These are phyloP conservation scores for Zostera marina DNA, from an alignment of 116 monocot species.

Conservation along the genomic window DNA sequence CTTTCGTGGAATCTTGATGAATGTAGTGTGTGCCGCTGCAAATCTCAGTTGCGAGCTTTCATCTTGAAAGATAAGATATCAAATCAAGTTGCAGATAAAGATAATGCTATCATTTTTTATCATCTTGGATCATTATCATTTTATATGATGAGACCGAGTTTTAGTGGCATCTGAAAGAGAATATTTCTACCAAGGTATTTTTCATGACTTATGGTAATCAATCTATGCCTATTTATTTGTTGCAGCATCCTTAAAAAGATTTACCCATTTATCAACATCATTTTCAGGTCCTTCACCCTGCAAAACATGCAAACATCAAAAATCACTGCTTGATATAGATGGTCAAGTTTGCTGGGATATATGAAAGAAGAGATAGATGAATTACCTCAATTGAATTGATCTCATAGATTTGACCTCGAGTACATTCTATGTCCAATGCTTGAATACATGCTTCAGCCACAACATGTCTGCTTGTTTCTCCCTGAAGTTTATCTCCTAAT, in stretches of 20 bases:
- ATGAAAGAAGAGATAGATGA: too few species aligned
- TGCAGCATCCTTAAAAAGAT: slow-evolving; percentile 51
- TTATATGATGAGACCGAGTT: too few species aligned
- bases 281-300: slow-evolving; percentile 87
- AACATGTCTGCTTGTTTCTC: slow-evolving; percentile 87
- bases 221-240: too few species aligned
- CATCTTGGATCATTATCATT: too few species aligned
- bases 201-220: too few species aligned
- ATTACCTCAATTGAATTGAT: slow-evolving; percentile 81
- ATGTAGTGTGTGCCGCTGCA: slow-evolving; percentile 70
- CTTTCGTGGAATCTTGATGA: slow-evolving; percentile 64
- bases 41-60: slow-evolving; percentile 66
- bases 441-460: slow-evolving; percentile 99
- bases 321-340: too few species aligned
- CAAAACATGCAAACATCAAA: neutral
- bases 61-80: too few species aligned
- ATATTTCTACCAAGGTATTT: too few species aligned
- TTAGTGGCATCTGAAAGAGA: too few species aligned
- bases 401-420: slow-evolving; percentile 79
- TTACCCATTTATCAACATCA: slow-evolving; percentile 56
- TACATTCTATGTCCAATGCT: slow-evolving; percentile 71
- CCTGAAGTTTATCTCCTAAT: slow-evolving; percentile 82
- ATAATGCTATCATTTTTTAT: too few species aligned
- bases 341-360: too few species aligned
- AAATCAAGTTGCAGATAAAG: too few species aligned